Conservation (phyloP, 2,329 filamentous ascomycete genomes). For the Albifimbria verrucaria region DNA sequence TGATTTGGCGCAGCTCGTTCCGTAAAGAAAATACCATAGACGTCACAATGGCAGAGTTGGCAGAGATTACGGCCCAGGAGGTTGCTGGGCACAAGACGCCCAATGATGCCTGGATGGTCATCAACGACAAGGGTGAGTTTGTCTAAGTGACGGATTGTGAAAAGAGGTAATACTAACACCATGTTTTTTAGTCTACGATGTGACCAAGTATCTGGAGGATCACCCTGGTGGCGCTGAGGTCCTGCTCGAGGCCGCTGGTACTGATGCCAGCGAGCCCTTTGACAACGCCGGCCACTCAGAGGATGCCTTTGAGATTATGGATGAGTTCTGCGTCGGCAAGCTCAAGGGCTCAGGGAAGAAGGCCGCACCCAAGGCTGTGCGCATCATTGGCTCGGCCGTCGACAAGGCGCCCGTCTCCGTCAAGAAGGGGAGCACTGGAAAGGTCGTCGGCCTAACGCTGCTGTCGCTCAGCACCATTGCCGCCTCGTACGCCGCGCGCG, state of each 20-base stretch:
- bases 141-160: too few species aligned
- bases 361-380: slow-evolving; percentile 5
- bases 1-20: too few species aligned
- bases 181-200: slow-evolving; percentile 60
- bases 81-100: slow-evolving; percentile 47
- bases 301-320: slow-evolving; percentile 42
- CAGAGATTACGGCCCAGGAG: slow-evolving; percentile 30
- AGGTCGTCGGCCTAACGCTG: background rate
- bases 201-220: slow-evolving; percentile 54
- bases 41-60: background rate
- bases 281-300: slow-evolving; percentile 84
- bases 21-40: background rate
- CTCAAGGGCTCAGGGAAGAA: slow-evolving; percentile 26
- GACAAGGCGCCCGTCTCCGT: slow-evolving; percentile 6
- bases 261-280: slow-evolving; percentile 75
- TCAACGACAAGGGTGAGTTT: slow-evolving; percentile 55
- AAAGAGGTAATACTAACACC: background rate
- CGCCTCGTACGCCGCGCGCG: slow-evolving; percentile 13
- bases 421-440: background rate
- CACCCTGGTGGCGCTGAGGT: slow-evolving; percentile 75
- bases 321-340: slow-evolving; percentile 32
- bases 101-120: slow-evolving; percentile 50
- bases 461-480: slow-evolving; percentile 15
- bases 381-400: background rate
- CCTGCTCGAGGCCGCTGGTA: slow-evolving; percentile 72